Conservation (phyloP, 345 rosid species). For the Nephelium lappaceum region DNA sequence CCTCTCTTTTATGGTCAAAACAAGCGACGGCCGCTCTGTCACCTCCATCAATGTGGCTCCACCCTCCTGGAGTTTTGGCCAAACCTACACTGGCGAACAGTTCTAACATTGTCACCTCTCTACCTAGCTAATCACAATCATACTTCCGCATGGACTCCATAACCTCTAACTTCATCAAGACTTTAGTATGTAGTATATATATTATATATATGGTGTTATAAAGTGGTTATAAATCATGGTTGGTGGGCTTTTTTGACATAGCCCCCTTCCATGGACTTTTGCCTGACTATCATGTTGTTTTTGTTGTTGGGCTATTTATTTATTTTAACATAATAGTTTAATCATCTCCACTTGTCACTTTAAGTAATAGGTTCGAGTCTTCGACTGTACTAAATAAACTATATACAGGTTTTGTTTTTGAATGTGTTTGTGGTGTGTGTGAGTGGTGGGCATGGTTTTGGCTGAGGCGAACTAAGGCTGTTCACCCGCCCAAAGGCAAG, state of each 20-base stretch:
- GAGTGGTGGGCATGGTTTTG: not conserved
- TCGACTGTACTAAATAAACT: no score
- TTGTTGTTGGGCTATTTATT: not conserved
- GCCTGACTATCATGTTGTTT: not conserved
- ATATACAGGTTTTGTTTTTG: no score
- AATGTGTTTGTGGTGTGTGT: no score
- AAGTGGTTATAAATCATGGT: not conserved
- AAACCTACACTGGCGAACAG: constrained; percentile 56
- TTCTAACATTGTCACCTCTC: constrained; percentile 30
- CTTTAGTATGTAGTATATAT: not conserved
- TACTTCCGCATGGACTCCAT: not conserved
- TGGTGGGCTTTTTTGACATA: constrained; percentile 4
- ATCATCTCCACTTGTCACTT: no score
- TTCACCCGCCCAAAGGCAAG: constrained; percentile 28
- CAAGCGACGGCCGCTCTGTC: constrained; percentile 51
- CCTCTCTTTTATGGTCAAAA: constrained; percentile 60
- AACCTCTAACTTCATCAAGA: constrained; percentile 10
- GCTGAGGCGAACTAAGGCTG: constrained; percentile 30
- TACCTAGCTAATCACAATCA: not conserved
- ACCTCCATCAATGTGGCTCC: constrained; percentile 48
- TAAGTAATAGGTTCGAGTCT: no score
- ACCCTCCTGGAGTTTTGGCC: constrained; percentile 56
- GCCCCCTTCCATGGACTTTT: constrained; percentile 7
- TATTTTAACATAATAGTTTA: no score
- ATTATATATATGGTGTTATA: not conserved